Evolutionary conservation across 306 rosid genomes (phyloP).

Genomic region (Castanopsis chinensis): DNA sequence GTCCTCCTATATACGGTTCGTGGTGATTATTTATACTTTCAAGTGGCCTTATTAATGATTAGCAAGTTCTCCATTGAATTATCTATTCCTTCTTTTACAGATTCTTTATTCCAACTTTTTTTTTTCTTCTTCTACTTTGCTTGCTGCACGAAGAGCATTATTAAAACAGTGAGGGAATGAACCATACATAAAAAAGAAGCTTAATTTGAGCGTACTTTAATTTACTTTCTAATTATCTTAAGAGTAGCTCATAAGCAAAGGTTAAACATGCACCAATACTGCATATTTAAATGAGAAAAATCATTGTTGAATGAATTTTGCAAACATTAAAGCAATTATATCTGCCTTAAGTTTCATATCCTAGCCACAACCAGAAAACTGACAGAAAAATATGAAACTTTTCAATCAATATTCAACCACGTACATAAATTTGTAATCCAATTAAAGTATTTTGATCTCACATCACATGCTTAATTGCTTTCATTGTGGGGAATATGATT

Average conservation of each 20-base stretch:
- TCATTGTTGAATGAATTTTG: background rate
- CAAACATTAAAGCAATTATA: background rate
- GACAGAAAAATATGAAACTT: background rate
- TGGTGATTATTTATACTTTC: too few species aligned
- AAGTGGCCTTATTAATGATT: too few species aligned
- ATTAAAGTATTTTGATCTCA: background rate
- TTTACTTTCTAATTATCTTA: too few species aligned
- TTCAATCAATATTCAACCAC: background rate
- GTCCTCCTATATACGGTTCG: too few species aligned
- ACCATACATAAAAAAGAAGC: too few species aligned
- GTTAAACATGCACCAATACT: background rate
- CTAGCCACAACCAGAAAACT: background rate
- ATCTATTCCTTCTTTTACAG: constrained; percentile 4
- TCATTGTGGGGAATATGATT: background rate
- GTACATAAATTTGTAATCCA: background rate
- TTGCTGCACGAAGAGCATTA: constrained; percentile 12
- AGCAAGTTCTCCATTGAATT: too few species aligned
- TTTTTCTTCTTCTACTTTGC: background rate
- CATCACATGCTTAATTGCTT: background rate
- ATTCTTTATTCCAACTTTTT: constrained; percentile 20
- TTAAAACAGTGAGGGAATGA: background rate
- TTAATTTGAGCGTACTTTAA: too few species aligned
- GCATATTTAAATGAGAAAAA: background rate
- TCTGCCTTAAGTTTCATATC: background rate
- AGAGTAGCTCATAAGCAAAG: too few species aligned